Evolutionary conservation across 441 rosid species (phyloP).

Genomic region (Hura crepitans): DNA sequence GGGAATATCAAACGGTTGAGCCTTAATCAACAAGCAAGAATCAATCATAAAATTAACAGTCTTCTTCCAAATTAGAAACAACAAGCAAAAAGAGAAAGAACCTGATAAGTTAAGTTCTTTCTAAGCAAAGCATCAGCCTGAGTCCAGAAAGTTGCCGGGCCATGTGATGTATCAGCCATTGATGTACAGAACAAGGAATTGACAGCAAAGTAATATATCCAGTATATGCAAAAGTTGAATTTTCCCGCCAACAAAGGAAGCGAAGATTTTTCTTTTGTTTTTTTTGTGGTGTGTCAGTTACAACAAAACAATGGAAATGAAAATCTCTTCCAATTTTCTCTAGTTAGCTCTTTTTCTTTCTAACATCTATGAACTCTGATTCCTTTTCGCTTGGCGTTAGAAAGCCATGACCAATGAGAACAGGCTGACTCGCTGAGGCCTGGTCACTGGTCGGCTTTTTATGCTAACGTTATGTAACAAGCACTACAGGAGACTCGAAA

Average conservation of each 20-base stretch:
- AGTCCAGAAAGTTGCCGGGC: constrained; percentile 60
- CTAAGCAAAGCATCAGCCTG: constrained; percentile 87
- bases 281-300: background rate
- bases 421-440: no score
- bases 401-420: background rate
- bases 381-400: background rate
- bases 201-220: background rate
- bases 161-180: constrained; percentile 54
- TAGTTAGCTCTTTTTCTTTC: background rate
- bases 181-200: constrained; percentile 8
- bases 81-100: constrained; percentile 7
- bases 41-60: background rate
- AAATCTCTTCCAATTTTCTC: background rate
- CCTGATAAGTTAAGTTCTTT: constrained; percentile 91
- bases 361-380: background rate
- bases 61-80: background rate
- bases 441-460: no score
- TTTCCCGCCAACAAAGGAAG: constrained; percentile 25
- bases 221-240: background rate
- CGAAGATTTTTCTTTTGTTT: background rate
- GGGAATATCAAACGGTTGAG: background rate
- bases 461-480: no score
- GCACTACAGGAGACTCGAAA: no score
- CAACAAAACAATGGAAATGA: background rate
- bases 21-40: constrained; percentile 22